Base-by-base conservation (phyloP, 768 basidiomycete species). In the Mycena galopus region DNA sequence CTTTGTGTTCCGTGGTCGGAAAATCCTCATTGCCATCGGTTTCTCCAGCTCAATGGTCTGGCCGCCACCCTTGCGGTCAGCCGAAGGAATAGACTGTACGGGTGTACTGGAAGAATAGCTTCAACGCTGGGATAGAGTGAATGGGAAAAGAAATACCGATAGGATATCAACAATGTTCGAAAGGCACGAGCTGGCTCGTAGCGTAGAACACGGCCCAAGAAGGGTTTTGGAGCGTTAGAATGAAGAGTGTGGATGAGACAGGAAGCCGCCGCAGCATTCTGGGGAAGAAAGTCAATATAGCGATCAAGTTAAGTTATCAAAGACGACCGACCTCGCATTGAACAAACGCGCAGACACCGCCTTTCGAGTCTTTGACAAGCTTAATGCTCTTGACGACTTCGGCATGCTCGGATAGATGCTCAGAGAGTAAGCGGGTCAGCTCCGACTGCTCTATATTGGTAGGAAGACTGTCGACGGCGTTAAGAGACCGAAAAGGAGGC, bases 321-420 rank as follows among this genome's bases (percentile, higher is more conserved):
- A 61, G 66, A 58, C 21, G 53, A 73, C 85, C 53, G 77, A 94
- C 94, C 86, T 94, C 88, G 86, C 94, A 95, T 81, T 95, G 94
- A 27, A 94, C 91, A 79, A 96, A 96, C 67, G 94, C 94, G 78
- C 94, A 95, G 55, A 93, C 89, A 17, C 93, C 92, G 44, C 93
- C 93, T 79, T 91, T 92, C 68, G 87, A 88, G 80, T 94, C 93
- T 67, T 91, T 91, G 50, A 94, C 88, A 63, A 94, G 90, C 78
- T 89, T 90, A 79, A 95, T 87, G 59, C 87, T 88, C 79, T 89
- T 91, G 74, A 94, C 91, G 74, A 94, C 84, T 71, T 91, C 88
- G 0, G 88, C 84, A 78, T 93, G 88, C 64, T 88, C 87, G 9
- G 91, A 90, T 65, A 95, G 86, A 79, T 94, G 93, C 39, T 90